Evolutionary conservation across 805 yeast species (phyloP).

Genomic region (Candida vartiovaarae): DNA sequence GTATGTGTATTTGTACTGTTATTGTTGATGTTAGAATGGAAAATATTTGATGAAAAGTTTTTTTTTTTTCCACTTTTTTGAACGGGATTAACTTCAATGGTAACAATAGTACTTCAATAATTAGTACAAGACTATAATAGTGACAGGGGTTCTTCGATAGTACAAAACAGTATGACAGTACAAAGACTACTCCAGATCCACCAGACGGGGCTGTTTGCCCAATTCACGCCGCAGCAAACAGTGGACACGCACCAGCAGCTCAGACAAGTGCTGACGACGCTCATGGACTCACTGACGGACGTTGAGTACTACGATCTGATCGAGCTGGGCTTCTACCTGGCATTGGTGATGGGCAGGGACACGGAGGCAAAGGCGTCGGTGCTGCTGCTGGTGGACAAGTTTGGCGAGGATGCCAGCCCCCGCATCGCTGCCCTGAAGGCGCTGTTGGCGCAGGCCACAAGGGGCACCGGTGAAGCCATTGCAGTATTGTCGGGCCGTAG

Average conservation of each 20-base stretch:
- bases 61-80: no score
- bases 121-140: not conserved
- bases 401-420: conserved; percentile 50
- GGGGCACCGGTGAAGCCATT: conserved; percentile 31
- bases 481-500: conserved; percentile 28
- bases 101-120: no score
- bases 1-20: not conserved
- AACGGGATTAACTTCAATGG: no score
- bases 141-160: not conserved
- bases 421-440: conserved; percentile 50
- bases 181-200: conserved; percentile 38
- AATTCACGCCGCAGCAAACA: conserved; percentile 38
- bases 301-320: conserved; percentile 47
- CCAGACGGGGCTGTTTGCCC: conserved; percentile 42
- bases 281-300: conserved; percentile 23
- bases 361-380: conserved; percentile 62
- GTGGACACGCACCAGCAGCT: conserved; percentile 33
- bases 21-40: not conserved
- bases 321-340: conserved; percentile 66
- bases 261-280: conserved; percentile 16
- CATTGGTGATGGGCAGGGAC: conserved; percentile 57
- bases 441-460: conserved; percentile 49
- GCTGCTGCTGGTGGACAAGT: conserved; percentile 60
- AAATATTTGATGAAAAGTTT: not conserved
- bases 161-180: no score